phyloP scores from a whole-genome alignment of 768 basidiomycete genomes.

The Rhizopogon vulgaris region DNA sequence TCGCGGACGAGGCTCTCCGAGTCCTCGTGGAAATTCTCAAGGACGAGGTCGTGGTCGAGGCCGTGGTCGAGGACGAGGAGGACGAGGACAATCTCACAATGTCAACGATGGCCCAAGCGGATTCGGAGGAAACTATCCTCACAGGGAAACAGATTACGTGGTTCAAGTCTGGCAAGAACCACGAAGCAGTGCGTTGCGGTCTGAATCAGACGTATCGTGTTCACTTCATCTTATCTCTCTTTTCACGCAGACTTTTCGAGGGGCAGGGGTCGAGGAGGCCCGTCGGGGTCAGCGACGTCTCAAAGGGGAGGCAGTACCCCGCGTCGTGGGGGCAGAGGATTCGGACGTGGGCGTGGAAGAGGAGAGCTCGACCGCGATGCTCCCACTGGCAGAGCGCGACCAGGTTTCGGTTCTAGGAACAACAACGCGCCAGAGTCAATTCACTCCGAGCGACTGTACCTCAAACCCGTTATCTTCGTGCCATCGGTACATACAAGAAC shows the following conservation, averaged over 20 bases:
- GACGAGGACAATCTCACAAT: neutral
- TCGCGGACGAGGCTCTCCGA: constrained; percentile 15
- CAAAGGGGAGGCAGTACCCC: neutral
- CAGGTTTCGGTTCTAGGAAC: constrained; percentile 11
- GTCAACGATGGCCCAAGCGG: neutral
- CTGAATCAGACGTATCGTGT: no score
- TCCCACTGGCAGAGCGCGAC: neutral
- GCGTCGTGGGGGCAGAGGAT: constrained; percentile 7
- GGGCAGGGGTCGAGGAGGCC: constrained; percentile 5
- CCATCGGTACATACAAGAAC: constrained; percentile 45
- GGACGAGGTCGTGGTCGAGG: constrained; percentile 17
- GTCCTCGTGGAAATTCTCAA: neutral
- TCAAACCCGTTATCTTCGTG: constrained; percentile 69
- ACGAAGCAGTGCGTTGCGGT: constrained; percentile 11
- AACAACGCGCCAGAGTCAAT: constrained; percentile 16
- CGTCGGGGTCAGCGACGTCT: constrained; percentile 3
- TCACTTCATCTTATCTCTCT: no score
- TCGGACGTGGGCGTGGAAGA: constrained; percentile 22
- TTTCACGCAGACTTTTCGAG: constrained; percentile 4
- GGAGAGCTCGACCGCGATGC: no score
- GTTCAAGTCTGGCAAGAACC: constrained; percentile 19
- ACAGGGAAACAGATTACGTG: constrained; percentile 17
- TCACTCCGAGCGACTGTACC: constrained; percentile 33
- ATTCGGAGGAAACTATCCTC: constrained; percentile 12
- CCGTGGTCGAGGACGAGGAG: constrained; percentile 4